Evolutionary conservation across 106 monocot species (phyloP).

Genomic region (Dendrobium chrysotoxum): DNA sequence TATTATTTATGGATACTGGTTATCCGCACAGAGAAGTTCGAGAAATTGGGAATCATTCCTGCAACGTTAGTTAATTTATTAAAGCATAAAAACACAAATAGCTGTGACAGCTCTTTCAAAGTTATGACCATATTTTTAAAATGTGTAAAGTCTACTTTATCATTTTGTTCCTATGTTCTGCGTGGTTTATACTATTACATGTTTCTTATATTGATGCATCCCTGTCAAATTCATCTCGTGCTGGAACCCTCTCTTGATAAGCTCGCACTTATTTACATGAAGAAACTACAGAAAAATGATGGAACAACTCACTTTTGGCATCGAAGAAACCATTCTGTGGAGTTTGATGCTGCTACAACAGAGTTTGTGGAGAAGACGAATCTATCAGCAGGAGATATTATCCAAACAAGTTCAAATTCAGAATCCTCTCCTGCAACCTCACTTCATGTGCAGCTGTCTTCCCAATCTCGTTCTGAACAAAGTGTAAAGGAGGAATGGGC

Average conservation of each 20-base stretch:
- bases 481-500: slow-evolving; percentile 56
- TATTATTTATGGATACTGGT: too few species aligned
- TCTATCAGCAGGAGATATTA: slow-evolving; percentile 11
- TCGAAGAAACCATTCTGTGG: slow-evolving; percentile 29
- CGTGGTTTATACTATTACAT: background rate
- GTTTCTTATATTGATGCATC: background rate
- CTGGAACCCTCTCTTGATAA: background rate
- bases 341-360: slow-evolving; percentile 21
- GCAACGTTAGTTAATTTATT: too few species aligned
- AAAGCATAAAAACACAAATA: too few species aligned
- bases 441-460: slow-evolving; percentile 27
- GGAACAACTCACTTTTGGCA: slow-evolving; percentile 21
- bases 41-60: too few species aligned
- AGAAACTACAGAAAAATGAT: slow-evolving; percentile 29
- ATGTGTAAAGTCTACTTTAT: background rate
- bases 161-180: background rate
- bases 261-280: background rate
- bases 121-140: background rate
- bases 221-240: background rate
- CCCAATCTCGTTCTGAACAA: slow-evolving; percentile 35
- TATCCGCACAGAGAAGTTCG: too few species aligned
- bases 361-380: slow-evolving; percentile 17
- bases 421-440: slow-evolving; percentile 22
- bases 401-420: slow-evolving; percentile 29
- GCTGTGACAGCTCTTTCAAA: too few species aligned